These are phyloP conservation scores for Acer negundo DNA, from an alignment of 345 rosid genomes.

Conservation along the genomic window DNA sequence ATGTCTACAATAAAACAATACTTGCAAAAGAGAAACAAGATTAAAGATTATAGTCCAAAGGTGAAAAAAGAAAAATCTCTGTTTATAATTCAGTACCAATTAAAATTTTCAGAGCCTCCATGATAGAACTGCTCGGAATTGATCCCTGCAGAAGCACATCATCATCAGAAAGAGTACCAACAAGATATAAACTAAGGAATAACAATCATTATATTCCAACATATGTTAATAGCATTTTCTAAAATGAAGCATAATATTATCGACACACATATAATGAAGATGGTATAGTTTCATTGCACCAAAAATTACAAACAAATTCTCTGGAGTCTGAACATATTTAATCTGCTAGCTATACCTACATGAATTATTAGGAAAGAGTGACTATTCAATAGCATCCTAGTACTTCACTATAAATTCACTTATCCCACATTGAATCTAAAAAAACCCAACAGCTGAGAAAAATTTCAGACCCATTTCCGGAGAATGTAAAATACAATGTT, in stretches of 20 bases:
- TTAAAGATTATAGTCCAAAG: not conserved
- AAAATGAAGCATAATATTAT: not conserved
- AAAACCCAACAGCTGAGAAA: not conserved
- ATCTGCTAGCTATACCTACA: not conserved
- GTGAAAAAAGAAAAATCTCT: not conserved
- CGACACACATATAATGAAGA: too few species aligned
- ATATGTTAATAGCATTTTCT: not conserved
- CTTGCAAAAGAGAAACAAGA: not conserved
- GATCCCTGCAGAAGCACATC: slow-evolving; percentile 56
- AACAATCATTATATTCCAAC: not conserved
- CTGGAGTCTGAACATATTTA: too few species aligned
- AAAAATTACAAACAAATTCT: too few species aligned
- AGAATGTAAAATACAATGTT: too few species aligned
- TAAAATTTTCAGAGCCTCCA: slow-evolving; percentile 68
- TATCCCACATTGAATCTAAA: not conserved
- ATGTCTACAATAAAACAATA: not conserved
- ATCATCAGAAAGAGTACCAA: not conserved
- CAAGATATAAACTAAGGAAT: not conserved
- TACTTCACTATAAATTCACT: too few species aligned
- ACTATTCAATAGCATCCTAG: too few species aligned
- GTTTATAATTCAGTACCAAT: slow-evolving; percentile 48
- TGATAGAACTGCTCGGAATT: slow-evolving; percentile 53
- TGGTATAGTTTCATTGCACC: too few species aligned
- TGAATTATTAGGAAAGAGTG: too few species aligned
- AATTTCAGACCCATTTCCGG: too few species aligned